phyloP scores from a whole-genome alignment of 2,329 filamentous ascomycete genomes.

The Penicillium vulpinum region DNA sequence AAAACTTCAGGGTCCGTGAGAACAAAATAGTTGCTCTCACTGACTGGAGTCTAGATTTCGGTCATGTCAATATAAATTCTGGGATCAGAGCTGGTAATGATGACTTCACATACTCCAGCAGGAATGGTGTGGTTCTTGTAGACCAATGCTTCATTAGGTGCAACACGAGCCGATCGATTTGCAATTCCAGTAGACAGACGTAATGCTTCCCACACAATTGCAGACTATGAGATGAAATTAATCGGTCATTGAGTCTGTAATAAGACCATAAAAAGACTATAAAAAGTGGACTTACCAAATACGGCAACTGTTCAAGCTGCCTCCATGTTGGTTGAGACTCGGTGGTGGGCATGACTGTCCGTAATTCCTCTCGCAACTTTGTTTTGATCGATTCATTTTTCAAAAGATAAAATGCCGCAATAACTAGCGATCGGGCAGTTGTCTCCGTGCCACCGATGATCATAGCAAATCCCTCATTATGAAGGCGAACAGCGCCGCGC shows the following conservation, averaged over 20 bases:
- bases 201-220: constrained; percentile 30
- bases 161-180: constrained; percentile 29
- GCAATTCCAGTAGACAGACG: constrained; percentile 45
- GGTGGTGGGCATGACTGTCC: constrained; percentile 29
- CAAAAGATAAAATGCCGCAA: constrained; percentile 31
- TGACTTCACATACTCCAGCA: constrained; percentile 22
- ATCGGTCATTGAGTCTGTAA: background rate
- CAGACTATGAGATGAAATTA: constrained; percentile 10
- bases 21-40: constrained; percentile 22
- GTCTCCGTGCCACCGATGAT: constrained; percentile 45
- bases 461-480: constrained; percentile 42
- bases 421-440: constrained; percentile 30
- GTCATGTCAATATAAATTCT: background rate
- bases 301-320: constrained; percentile 44
- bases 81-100: background rate
- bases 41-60: constrained; percentile 19
- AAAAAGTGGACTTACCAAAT: constrained; percentile 27
- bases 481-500: constrained; percentile 29
- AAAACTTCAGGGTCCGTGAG: constrained; percentile 25
- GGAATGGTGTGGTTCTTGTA: constrained; percentile 36
- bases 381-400: constrained; percentile 15
- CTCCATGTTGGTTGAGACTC: constrained; percentile 26
- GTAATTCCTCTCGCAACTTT: constrained; percentile 31
- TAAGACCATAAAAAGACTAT: background rate
- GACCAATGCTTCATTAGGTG: constrained; percentile 26